Conservation (phyloP, 2,329 filamentous ascomycete species). For the Colletotrichum sojae region DNA sequence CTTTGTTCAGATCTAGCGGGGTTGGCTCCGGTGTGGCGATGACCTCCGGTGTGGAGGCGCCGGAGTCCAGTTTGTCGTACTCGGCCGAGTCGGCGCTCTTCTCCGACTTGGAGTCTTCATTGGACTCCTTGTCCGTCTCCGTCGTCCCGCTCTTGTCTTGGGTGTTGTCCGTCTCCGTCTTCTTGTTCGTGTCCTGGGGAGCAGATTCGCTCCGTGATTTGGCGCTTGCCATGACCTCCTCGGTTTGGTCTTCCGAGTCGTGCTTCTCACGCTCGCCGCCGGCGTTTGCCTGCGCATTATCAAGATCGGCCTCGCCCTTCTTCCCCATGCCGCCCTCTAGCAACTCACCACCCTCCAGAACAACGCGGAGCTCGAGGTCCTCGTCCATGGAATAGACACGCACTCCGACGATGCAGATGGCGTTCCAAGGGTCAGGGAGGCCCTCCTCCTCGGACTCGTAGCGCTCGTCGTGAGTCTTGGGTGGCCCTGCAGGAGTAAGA, state of each 20-base stretch:
- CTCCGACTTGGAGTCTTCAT: constrained; percentile 40
- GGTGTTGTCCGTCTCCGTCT: background rate
- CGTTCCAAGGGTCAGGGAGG: constrained; percentile 72
- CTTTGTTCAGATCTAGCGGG: constrained; percentile 48
- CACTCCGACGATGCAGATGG: constrained; percentile 72
- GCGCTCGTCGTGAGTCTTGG: constrained; percentile 50
- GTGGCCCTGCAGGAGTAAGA: constrained; percentile 52
- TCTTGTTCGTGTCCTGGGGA: background rate
- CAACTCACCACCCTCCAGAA: constrained; percentile 69
- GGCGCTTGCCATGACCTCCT: background rate
- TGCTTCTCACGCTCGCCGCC: constrained; percentile 58
- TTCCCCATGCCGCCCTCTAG: constrained; percentile 70
- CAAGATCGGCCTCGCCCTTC: constrained; percentile 68
- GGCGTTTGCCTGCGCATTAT: constrained; percentile 70
- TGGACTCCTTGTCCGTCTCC: constrained; percentile 17
- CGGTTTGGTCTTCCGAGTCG: constrained; percentile 43
- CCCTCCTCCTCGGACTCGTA: constrained; percentile 72
- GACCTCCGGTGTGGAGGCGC: constrained; percentile 37
- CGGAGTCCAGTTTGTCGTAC: constrained; percentile 42
- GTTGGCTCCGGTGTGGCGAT: constrained; percentile 49
- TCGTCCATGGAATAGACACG: constrained; percentile 74
- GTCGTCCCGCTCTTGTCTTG: background rate
- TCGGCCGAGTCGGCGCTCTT: constrained; percentile 38
- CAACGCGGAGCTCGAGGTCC: constrained; percentile 66
- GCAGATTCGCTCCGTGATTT: background rate